Base-by-base conservation (phyloP, 768 basidiomycete genomes). In the Lactarius deliciosus region DNA sequence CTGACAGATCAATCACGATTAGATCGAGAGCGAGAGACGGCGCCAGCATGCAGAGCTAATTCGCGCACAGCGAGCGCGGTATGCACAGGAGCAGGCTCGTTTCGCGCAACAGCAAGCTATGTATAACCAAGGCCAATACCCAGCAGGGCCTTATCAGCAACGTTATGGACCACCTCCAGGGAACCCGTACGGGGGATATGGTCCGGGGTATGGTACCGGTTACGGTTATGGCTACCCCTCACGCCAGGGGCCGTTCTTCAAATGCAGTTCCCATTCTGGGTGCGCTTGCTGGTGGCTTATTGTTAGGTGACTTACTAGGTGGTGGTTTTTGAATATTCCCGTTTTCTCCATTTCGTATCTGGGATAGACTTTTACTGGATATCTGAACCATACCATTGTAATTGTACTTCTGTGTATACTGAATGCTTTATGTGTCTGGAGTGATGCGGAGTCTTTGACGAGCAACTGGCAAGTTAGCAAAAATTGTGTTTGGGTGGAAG, bases 211-310 rank as follows among this genome's bases (percentile, higher is more conserved):
- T 18, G 68, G 68, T 8, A 57, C 61, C 0, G 70, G 69, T n/a
- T 70, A 68, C 28, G 69, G 71, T 5, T 60, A 69, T 22, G 64
- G 64, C n/a, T 40, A 36, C 5, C 56, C 18, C 0, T 38, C 20
- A 0, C 60, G 59, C 18, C 25, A 20, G 8, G 8, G 41, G 60
- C 18, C 57, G 30, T 10, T 32, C 30, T 13, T 30, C 55, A n/a
- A 69, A 72, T 25, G 76, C 70, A 25, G 30, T 77, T 36, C 76
- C 77, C 9, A 61, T 78, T 9, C 65, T 78, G 2, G 77, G 76
- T 63, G 79, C 77, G 16, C 72, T 78, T 5, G 79, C 76, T 10
- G 79, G 78, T 25, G 78, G 79, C 18, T 64, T 79, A 6, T 69
- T 80, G 20, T 20, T 68, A 5, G 66, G 66, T 47, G 66, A 68